Evolutionary conservation across 148 eudicot species (phyloP).

Genomic region (Chenopodium suecicum): DNA sequence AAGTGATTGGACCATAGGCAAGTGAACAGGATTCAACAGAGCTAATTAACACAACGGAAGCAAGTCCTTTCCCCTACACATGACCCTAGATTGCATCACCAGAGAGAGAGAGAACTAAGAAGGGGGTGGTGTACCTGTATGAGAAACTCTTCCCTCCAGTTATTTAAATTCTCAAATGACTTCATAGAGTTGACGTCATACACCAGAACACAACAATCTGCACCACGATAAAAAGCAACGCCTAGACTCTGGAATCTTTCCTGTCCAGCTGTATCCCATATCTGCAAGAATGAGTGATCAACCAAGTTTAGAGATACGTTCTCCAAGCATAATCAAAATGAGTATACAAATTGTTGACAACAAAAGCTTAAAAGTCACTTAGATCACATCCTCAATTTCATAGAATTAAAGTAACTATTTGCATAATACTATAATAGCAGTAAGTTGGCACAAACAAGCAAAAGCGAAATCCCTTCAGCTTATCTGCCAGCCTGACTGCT

Average conservation of each 20-base stretch:
- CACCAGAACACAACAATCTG: slow-evolving; percentile 97
- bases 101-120: not conserved
- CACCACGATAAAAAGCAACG: slow-evolving; percentile 96
- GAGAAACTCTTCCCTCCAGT: slow-evolving; percentile 94
- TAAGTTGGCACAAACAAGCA: not conserved
- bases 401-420: not conserved
- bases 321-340: slow-evolving; percentile 8
- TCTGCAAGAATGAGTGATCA: slow-evolving; percentile 42
- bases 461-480: not conserved
- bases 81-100: not conserved
- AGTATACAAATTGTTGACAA: not conserved
- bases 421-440: not conserved
- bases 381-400: not conserved
- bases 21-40: not conserved
- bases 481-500: not conserved
- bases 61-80: not conserved
- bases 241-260: slow-evolving; percentile 97
- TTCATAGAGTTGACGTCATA: slow-evolving; percentile 90
- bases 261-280: slow-evolving; percentile 99
- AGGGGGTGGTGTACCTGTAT: slow-evolving; percentile 57
- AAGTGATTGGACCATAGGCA: not conserved
- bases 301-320: not conserved
- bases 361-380: not conserved
- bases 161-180: slow-evolving; percentile 81
- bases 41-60: not conserved